These are phyloP conservation scores for Cyanidiococcus yangmingshanensis DNA, from an alignment of 23 red algal species.

Conservation along the genomic window DNA sequence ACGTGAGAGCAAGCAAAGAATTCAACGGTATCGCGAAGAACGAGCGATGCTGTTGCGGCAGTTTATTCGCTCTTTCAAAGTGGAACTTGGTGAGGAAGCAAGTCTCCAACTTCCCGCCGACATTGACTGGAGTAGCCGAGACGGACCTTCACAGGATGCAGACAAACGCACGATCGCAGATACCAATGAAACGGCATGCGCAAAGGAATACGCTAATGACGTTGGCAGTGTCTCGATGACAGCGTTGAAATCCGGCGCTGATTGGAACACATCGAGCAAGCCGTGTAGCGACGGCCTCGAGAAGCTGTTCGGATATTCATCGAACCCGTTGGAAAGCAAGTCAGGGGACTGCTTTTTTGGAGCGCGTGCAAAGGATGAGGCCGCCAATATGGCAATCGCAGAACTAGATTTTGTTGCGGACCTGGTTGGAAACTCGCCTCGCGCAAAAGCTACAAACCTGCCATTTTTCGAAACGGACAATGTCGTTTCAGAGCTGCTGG, in stretches of 20 bases:
- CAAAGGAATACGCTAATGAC: background rate
- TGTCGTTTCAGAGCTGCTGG: background rate
- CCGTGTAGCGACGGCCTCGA: background rate
- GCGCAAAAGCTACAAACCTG: background rate
- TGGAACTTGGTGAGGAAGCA: background rate
- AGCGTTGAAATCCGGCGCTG: background rate
- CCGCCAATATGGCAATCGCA: background rate
- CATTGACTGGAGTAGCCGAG: background rate
- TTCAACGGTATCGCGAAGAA: background rate
- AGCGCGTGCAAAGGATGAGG: background rate
- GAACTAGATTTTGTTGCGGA: background rate
- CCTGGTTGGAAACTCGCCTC: background rate
- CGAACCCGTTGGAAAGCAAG: background rate
- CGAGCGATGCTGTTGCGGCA: background rate
- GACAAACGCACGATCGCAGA: background rate
- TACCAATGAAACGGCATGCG: background rate
- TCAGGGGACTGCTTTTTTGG: background rate
- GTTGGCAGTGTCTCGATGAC: background rate
- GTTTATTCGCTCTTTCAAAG: background rate
- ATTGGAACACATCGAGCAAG: background rate
- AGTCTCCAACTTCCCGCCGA: background rate
- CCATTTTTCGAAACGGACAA: background rate
- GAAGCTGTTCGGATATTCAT: background rate
- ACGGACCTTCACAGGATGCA: background rate
- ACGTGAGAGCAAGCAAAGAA: slow-evolving; percentile 13